A percentile compares a stretch with the other conserved stretches of the same genome.
Evolutionary conservation across 257 asterid genomes (phyloP).

Genomic region (Mentha longifolia): DNA sequence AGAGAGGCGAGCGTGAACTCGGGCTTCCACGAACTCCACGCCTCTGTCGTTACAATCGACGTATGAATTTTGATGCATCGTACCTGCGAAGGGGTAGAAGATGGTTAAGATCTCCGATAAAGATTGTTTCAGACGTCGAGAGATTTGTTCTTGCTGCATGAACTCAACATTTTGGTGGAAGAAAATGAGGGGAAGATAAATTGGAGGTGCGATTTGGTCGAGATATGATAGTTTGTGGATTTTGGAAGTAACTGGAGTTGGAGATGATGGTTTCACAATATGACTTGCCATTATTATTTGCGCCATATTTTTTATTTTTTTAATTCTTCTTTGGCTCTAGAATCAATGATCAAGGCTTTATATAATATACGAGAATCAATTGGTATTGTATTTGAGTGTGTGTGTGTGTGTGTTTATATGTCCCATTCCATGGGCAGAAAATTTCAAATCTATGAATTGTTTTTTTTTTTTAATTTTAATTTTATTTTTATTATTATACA

Average conservation of each 20-base stretch:
- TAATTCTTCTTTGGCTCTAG: too few species aligned
- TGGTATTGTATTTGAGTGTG: too few species aligned
- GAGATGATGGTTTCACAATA: neutral
- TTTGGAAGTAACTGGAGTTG: neutral
- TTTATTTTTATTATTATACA: too few species aligned
- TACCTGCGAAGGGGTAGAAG: neutral
- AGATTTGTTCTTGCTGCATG: neutral
- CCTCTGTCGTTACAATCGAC: slow-evolving; percentile 41
- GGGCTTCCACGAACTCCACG: slow-evolving; percentile 33
- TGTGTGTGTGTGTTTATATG: too few species aligned
- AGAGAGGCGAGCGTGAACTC: slow-evolving; percentile 28
- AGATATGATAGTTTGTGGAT: neutral
- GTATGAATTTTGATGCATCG: neutral
- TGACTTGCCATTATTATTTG: neutral
- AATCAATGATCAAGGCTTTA: too few species aligned
- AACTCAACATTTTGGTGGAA: neutral
- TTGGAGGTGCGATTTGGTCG: neutral
- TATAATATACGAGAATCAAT: too few species aligned
- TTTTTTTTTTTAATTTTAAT: too few species aligned
- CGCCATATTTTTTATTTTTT: neutral
- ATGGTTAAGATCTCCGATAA: neutral
- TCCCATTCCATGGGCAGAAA: too few species aligned
- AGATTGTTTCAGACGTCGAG: neutral
- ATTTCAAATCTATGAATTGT: too few species aligned
- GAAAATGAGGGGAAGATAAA: slow-evolving; percentile 3